phyloP scores from a whole-genome alignment of 225 moss, liverwort and hornwort species.

The Sphagnum contortum region DNA sequence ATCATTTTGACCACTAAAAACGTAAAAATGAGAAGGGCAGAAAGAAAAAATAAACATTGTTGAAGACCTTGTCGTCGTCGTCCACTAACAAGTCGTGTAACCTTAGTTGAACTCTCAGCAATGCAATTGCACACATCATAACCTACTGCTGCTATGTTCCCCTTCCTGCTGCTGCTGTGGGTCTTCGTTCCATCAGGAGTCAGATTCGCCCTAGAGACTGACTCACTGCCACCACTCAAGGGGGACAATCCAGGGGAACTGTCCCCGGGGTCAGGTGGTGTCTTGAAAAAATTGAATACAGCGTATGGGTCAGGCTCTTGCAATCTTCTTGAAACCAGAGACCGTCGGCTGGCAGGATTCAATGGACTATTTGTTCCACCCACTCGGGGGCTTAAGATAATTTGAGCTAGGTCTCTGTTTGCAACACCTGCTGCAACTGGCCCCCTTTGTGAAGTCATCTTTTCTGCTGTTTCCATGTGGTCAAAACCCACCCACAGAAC shows the following conservation, averaged over 20 bases:
- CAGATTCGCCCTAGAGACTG: too few species aligned
- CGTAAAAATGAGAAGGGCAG: slow-evolving; percentile 51
- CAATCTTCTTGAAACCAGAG: slow-evolving; percentile 39
- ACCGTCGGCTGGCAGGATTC: slow-evolving; percentile 42
- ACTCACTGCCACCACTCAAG: too few species aligned
- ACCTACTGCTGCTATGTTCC: too few species aligned
- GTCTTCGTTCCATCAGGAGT: too few species aligned
- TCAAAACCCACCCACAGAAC: too few species aligned
- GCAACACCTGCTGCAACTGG: slow-evolving; percentile 14
- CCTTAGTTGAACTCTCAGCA: too few species aligned
- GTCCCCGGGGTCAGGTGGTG: too few species aligned
- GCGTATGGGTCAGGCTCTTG: slow-evolving; percentile 20
- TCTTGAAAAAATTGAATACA: slow-evolving; percentile 18
- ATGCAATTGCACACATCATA: too few species aligned
- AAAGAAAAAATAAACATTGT: slow-evolving; percentile 42
- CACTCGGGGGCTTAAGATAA: slow-evolving; percentile 36
- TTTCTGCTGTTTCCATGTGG: neutral
- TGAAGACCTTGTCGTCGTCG: slow-evolving; percentile 49
- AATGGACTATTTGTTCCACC: slow-evolving; percentile 20
- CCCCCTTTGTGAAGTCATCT: slow-evolving; percentile 27
- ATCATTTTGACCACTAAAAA: slow-evolving; percentile 61
- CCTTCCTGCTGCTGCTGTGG: too few species aligned
- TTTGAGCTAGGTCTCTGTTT: slow-evolving; percentile 32
- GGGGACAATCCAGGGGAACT: too few species aligned
- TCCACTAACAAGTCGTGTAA: slow-evolving; percentile 2